Conservation (phyloP, 345 rosid species). For the Populus ilicifolia region DNA sequence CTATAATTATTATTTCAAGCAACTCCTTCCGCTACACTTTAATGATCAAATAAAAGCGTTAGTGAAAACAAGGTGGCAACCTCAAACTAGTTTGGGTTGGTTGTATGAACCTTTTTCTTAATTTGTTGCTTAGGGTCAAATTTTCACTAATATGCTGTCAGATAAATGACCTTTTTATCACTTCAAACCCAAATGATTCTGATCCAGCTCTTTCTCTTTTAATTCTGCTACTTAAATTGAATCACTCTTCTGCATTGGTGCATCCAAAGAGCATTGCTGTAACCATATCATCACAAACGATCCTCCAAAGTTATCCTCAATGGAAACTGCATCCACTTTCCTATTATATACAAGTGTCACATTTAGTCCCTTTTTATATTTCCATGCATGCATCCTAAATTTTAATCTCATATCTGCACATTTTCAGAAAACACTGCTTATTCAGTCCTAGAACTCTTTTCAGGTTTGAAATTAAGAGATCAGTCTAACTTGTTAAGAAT, state of each 20-base stretch:
- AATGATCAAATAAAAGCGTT: background rate
- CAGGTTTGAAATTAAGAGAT: background rate
- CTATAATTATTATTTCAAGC: background rate
- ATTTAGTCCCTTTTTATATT: background rate
- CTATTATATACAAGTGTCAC: background rate
- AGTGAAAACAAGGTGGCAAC: background rate
- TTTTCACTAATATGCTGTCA: background rate
- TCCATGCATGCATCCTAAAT: background rate
- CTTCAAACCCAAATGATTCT: background rate
- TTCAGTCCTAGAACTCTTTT: background rate
- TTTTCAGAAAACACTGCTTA: background rate
- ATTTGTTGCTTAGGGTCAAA: background rate
- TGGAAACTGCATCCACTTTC: background rate
- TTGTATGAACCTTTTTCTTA: background rate
- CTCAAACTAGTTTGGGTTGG: background rate
- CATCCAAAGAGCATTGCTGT: background rate
- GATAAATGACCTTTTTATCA: background rate
- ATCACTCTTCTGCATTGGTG: background rate
- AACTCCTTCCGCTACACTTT: background rate
- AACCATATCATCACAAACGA: background rate
- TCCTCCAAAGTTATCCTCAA: background rate
- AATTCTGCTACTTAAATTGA: background rate
- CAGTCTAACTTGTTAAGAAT: background rate
- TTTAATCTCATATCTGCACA: background rate
- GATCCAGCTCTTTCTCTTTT: background rate